A percentile compares a stretch with the other conserved stretches of the same genome.
Evolutionary conservation across 2,329 filamentous ascomycete genomes (phyloP).

Genomic region (Nothomitra cinnamomea): DNA sequence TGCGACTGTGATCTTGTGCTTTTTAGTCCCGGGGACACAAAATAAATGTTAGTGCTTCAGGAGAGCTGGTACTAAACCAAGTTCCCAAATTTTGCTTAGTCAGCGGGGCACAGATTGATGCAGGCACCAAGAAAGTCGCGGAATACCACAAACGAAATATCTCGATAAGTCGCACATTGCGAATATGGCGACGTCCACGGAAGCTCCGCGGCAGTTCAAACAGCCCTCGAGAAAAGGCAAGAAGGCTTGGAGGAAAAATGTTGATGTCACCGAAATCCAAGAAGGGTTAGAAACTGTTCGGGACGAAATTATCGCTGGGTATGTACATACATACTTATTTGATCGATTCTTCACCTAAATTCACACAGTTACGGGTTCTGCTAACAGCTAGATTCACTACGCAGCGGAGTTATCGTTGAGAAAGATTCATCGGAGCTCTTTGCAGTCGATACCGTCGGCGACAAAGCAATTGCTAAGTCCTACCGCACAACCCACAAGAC

Average conservation of each 20-base stretch:
- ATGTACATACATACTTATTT: slow-evolving; percentile 13
- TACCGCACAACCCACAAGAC: slow-evolving; percentile 54
- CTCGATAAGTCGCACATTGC: too few species aligned
- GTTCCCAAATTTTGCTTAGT: background rate
- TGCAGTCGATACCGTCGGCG: slow-evolving; percentile 59
- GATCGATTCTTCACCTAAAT: too few species aligned
- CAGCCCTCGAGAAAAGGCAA: slow-evolving; percentile 94
- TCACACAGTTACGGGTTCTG: background rate
- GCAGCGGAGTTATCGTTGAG: slow-evolving; percentile 70
- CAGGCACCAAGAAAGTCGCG: background rate
- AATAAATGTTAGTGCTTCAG: background rate
- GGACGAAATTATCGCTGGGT: slow-evolving; percentile 85
- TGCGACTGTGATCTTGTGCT: background rate
- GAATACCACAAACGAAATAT: background rate
- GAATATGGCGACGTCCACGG: background rate
- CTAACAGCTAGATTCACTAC: slow-evolving; percentile 6
- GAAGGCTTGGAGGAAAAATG: slow-evolving; percentile 97
- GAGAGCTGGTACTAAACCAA: background rate
- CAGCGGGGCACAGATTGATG: background rate
- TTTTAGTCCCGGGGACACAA: background rate
- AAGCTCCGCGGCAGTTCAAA: slow-evolving; percentile 60
- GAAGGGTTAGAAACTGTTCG: slow-evolving; percentile 69
- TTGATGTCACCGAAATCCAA: slow-evolving; percentile 77
- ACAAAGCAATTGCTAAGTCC: slow-evolving; percentile 45
- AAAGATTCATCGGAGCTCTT: slow-evolving; percentile 74